Conservation (phyloP, 2,329 filamentous ascomycete genomes). For the Neoscytalidium dimidiatum region DNA sequence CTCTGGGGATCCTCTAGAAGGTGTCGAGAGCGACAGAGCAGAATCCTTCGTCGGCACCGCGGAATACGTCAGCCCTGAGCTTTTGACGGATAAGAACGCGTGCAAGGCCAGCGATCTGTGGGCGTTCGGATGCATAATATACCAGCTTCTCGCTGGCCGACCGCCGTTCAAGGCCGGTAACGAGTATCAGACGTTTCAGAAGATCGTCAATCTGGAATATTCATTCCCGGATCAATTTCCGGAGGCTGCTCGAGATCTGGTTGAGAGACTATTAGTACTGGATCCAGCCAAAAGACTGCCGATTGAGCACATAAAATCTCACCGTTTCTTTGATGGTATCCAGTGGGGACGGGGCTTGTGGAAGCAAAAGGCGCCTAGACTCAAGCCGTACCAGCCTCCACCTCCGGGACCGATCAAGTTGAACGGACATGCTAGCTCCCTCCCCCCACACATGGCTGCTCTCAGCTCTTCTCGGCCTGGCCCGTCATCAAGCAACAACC, state of each 20-base stretch:
- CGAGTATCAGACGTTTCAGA: slow-evolving; percentile 97
- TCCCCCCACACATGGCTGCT: slow-evolving; percentile 20
- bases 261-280: slow-evolving; percentile 86
- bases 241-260: slow-evolving; percentile 78
- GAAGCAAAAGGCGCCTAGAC: slow-evolving; percentile 83
- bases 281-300: slow-evolving; percentile 83
- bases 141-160: slow-evolving; percentile 91
- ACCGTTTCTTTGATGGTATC: slow-evolving; percentile 90
- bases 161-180: slow-evolving; percentile 96
- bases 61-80: slow-evolving; percentile 95
- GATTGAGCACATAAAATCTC: slow-evolving; percentile 95
- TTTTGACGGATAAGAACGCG: slow-evolving; percentile 94
- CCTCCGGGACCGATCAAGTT: slow-evolving; percentile 65
- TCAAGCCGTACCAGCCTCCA: slow-evolving; percentile 81
- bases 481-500: slow-evolving; percentile 26
- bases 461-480: slow-evolving; percentile 29
- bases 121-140: slow-evolving; percentile 98
- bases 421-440: slow-evolving; percentile 39
- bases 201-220: slow-evolving; percentile 93
- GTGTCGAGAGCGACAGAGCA: slow-evolving; percentile 69
- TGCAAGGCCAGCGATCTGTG: slow-evolving; percentile 97
- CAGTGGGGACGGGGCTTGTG: slow-evolving; percentile 82
- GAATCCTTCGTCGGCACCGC: slow-evolving; percentile 97
- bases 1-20: slow-evolving; percentile 54
- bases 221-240: slow-evolving; percentile 91